These are phyloP conservation scores for Cercospora sp. DNA, from an alignment of 2,329 filamentous ascomycete genomes.

Conservation along the genomic window DNA sequence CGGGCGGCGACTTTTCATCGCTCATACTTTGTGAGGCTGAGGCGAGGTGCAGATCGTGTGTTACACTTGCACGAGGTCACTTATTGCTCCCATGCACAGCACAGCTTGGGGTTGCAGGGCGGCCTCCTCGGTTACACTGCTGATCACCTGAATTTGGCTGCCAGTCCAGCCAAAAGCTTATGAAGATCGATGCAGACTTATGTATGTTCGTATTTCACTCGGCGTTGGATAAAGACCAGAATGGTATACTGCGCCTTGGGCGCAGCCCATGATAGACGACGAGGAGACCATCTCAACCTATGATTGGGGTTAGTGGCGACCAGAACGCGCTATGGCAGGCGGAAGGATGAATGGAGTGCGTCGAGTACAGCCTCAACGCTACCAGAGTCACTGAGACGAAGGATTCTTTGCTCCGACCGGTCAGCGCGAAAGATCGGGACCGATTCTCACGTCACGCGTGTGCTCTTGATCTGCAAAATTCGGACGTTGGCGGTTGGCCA, in stretches of 20 bases:
- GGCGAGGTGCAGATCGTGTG: not conserved
- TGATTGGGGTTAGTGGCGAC: not conserved
- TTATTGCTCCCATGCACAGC: not conserved
- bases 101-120: not conserved
- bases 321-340: not conserved
- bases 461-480: not conserved
- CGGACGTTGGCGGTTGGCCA: not conserved
- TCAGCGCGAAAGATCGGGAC: not conserved
- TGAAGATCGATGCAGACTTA: not conserved
- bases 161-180: not conserved
- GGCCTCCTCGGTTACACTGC: conserved; percentile 4
- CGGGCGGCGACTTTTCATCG: not conserved
- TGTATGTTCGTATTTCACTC: not conserved
- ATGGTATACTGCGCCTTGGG: not conserved
- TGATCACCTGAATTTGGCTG: not conserved
- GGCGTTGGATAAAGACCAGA: not conserved
- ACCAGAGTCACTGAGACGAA: not conserved
- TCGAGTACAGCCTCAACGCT: not conserved
- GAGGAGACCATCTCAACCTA: not conserved
- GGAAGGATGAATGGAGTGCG: not conserved
- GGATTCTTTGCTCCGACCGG: not conserved
- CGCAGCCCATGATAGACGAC: not conserved
- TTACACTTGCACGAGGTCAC: not conserved
- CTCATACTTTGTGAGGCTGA: not conserved
- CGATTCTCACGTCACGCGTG: not conserved